phyloP scores from a whole-genome alignment of 805 yeast genomes.

The Kuraishia molischiana region DNA sequence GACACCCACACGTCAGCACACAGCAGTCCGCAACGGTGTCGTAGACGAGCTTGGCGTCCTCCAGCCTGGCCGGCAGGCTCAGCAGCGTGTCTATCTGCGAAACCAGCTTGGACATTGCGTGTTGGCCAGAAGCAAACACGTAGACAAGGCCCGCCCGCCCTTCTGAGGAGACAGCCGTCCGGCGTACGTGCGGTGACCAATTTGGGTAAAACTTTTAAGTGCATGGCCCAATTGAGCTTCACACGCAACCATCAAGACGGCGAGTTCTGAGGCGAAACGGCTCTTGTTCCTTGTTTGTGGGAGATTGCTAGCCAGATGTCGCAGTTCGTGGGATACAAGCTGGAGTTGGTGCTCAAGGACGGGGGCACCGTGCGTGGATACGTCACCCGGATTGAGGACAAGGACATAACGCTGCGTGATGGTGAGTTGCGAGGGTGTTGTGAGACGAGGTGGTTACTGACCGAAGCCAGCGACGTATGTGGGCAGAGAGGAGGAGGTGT shows the following conservation, averaged over 20 bases:
- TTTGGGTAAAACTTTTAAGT: too few species aligned
- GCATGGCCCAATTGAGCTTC: too few species aligned
- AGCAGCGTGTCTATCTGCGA: slow-evolving; percentile 9
- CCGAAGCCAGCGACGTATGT: slow-evolving; percentile 4
- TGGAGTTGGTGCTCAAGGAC: slow-evolving; percentile 11
- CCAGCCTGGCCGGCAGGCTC: slow-evolving; percentile 1
- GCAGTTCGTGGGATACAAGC: slow-evolving; percentile 3
- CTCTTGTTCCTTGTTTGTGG: background rate
- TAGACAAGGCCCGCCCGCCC: too few species aligned
- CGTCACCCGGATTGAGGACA: slow-evolving; percentile 31
- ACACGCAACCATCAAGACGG: too few species aligned
- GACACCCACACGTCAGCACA: slow-evolving; percentile 29
- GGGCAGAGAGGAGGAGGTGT: slow-evolving; percentile 6
- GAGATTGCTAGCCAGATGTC: slow-evolving; percentile 1
- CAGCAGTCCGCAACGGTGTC: slow-evolving; percentile 15
- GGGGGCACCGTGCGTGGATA: slow-evolving; percentile 26
- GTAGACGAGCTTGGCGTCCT: background rate
- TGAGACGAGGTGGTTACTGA: background rate
- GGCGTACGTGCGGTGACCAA: background rate
- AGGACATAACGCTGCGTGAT: slow-evolving; percentile 25
- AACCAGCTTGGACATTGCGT: slow-evolving; percentile 1
- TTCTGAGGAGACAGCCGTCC: background rate
- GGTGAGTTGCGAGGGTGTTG: slow-evolving; percentile 20
- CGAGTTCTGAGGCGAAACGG: too few species aligned
- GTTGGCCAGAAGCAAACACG: background rate